These are phyloP conservation scores for Uronychia binucleata DNA, from an alignment of 73 alveolate genomes.

Conservation along the genomic window DNA sequence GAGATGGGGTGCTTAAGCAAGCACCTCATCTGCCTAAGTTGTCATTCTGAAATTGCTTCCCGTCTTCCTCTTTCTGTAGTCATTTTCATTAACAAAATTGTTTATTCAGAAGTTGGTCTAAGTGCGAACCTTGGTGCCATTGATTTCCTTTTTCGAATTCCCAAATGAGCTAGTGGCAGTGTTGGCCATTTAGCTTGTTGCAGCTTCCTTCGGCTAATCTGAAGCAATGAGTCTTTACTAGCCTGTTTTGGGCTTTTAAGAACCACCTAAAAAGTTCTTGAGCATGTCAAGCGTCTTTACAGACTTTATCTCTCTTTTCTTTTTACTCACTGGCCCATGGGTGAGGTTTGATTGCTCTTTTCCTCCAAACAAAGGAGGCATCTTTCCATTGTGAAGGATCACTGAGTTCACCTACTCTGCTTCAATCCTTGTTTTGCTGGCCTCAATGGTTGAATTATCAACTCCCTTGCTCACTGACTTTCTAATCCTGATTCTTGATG, in stretches of 20 bases:
- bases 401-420: not conserved
- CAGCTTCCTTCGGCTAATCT: not conserved
- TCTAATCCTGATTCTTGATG: not conserved
- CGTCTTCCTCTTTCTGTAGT: not conserved
- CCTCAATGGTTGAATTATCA: not conserved
- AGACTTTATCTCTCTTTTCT: not conserved
- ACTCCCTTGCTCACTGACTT: not conserved
- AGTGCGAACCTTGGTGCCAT: not conserved
- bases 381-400: not conserved
- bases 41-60: not conserved
- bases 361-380: not conserved
- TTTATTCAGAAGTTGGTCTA: not conserved
- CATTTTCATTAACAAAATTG: too few species aligned
- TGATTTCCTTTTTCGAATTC: not conserved
- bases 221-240: not conserved
- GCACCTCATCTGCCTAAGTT: not conserved
- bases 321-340: not conserved
- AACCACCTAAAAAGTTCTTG: constrained; percentile 18
- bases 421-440: not conserved
- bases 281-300: not conserved
- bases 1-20: not conserved
- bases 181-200: not conserved
- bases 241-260: too few species aligned
- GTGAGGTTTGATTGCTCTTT: not conserved
- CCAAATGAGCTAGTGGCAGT: not conserved